Evolutionary conservation across 2,329 filamentous ascomycete genomes (phyloP).

Genomic region (Laburnicola sp.): DNA sequence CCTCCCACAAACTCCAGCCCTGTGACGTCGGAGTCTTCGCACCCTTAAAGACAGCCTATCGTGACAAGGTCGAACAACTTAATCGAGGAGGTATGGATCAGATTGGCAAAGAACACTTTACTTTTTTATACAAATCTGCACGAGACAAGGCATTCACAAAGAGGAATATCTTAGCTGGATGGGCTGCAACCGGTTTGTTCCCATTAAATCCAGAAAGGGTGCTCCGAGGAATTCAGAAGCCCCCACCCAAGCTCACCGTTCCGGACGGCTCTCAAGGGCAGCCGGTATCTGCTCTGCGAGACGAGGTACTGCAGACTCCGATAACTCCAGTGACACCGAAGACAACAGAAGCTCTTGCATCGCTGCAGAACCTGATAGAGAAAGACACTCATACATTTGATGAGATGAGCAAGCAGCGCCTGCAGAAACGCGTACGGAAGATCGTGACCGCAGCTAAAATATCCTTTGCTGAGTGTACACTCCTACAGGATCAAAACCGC

Average conservation of each 20-base stretch:
- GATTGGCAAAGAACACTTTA: conserved; percentile 31
- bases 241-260: background rate
- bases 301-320: background rate
- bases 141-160: conserved; percentile 19
- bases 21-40: too few relatives aligned
- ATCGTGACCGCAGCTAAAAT: conserved; percentile 26
- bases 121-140: conserved; percentile 25
- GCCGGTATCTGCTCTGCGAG: background rate
- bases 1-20: too few relatives aligned
- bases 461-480: conserved; percentile 24
- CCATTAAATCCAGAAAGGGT: too few relatives aligned
- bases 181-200: too few relatives aligned
- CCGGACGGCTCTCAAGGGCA: background rate
- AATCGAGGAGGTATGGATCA: conserved; percentile 21
- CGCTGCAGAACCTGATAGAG: conserved; percentile 21
- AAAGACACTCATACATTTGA: conserved; percentile 10
- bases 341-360: background rate
- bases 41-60: background rate
- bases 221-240: conserved; percentile 4
- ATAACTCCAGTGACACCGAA: background rate
- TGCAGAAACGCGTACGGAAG: conserved; percentile 21
- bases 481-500: conserved; percentile 31
- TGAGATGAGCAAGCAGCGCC: conserved; percentile 11
- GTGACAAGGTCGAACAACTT: conserved; percentile 26
- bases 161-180: conserved; percentile 32